Evolutionary conservation across 495 filamentous ascomycete genomes (phyloP).

Genomic region (Trichoderma asperelloides): DNA sequence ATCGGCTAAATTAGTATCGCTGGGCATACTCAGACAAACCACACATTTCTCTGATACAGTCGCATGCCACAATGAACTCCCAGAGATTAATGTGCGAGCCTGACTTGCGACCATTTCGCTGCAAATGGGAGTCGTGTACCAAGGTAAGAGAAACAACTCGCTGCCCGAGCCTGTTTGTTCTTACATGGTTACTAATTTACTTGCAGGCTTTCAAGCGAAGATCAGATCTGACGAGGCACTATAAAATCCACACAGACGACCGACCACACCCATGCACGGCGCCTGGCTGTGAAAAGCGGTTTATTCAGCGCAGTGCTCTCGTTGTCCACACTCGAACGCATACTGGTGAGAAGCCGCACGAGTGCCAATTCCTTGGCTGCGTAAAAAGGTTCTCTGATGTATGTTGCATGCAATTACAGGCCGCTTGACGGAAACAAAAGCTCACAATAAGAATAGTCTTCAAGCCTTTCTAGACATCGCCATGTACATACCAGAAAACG

Average conservation of each 20-base stretch:
- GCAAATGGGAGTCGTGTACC: constrained; percentile 41
- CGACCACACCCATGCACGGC: constrained; percentile 67
- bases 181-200: constrained; percentile 10
- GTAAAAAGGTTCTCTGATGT: constrained; percentile 84
- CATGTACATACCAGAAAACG: constrained; percentile 80
- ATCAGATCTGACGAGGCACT: constrained; percentile 81
- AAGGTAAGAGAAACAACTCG: constrained; percentile 33
- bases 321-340: constrained; percentile 83
- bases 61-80: background rate
- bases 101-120: constrained; percentile 27
- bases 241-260: constrained; percentile 86
- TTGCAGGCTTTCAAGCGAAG: constrained; percentile 83
- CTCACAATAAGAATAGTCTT: constrained; percentile 48
- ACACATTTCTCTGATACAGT: too few relatives aligned
- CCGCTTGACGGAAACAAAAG: constrained; percentile 27
- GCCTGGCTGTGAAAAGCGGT: constrained; percentile 71
- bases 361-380: constrained; percentile 71
- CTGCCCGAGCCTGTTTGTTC: background rate
- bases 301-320: constrained; percentile 82
- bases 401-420: constrained; percentile 23
- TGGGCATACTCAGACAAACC: too few relatives aligned
- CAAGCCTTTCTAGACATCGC: constrained; percentile 76
- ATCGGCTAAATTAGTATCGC: too few relatives aligned
- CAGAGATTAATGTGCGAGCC: background rate
- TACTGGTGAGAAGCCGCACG: constrained; percentile 66